Percentiles rank a stretch among this genome's conserved stretches.
Conservation (phyloP, 192 early-diverging fungal species). For the Coemansia sp. region DNA sequence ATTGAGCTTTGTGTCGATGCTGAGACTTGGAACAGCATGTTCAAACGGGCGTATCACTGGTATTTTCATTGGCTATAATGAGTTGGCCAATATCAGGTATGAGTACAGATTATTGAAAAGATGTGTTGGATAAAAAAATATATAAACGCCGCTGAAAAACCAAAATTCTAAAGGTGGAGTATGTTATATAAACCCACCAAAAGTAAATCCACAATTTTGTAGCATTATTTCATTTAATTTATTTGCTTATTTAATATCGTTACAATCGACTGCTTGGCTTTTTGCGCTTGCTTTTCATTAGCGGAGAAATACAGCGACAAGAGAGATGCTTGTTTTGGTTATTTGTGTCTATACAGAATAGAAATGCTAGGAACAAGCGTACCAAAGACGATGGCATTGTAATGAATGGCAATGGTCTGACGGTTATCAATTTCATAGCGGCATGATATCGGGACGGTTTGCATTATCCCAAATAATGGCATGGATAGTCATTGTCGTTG, state of each 20-base stretch:
- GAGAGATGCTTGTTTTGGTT: not conserved
- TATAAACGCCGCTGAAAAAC: too few species aligned
- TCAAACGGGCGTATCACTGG: slow-evolving; percentile 12
- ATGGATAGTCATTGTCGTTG: too few species aligned
- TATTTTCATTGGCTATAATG: not conserved
- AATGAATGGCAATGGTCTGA: not conserved
- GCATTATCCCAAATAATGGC: too few species aligned
- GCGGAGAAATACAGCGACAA: not conserved
- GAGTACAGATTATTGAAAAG: too few species aligned
- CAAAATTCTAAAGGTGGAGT: too few species aligned
- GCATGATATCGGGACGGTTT: too few species aligned
- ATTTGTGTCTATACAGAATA: not conserved
- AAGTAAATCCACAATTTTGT: not conserved
- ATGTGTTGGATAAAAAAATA: too few species aligned
- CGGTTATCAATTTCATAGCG: too few species aligned
- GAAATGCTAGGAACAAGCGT: not conserved
- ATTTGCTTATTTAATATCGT: not conserved
- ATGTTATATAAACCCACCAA: too few species aligned
- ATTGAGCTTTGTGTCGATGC: slow-evolving; percentile 4
- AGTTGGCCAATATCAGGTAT: not conserved
- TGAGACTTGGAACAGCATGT: not conserved
- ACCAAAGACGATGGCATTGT: not conserved
- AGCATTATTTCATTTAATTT: not conserved
- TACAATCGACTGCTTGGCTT: not conserved
- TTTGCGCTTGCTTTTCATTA: not conserved